Evolutionary conservation across 495 filamentous ascomycete genomes (phyloP).

Genomic region (Penicillium goetzii): DNA sequence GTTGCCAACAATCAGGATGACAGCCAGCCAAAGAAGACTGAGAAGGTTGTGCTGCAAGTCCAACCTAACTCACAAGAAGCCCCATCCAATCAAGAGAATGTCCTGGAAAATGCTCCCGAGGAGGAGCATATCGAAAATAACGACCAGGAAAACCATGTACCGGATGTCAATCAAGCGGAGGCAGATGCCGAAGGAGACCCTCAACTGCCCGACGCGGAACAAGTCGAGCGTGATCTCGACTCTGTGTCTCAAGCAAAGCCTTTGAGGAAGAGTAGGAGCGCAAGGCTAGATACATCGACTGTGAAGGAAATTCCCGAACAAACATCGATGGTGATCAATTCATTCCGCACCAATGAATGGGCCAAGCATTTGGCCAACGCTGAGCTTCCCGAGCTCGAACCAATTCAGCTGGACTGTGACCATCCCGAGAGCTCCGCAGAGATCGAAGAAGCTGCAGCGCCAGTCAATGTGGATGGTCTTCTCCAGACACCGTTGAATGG

Average conservation of each 20-base stretch:
- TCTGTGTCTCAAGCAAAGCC: slow-evolving; percentile 4
- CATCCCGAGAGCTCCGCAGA: slow-evolving; percentile 28
- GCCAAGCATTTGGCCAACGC: slow-evolving; percentile 84
- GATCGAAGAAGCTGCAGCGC: slow-evolving; percentile 56
- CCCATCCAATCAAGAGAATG: not conserved
- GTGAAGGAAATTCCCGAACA: slow-evolving; percentile 46
- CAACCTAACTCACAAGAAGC: not conserved
- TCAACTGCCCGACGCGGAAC: not conserved
- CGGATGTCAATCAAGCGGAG: not conserved
- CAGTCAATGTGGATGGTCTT: slow-evolving; percentile 66
- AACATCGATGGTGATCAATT: slow-evolving; percentile 71
- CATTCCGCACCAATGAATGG: slow-evolving; percentile 95
- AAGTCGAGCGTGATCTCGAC: not conserved
- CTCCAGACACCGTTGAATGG: slow-evolving; percentile 68
- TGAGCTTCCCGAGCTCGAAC: slow-evolving; percentile 74
- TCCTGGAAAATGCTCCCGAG: not conserved
- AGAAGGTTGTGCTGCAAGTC: not conserved
- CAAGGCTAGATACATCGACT: slow-evolving; percentile 36
- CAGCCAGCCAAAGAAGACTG: not conserved
- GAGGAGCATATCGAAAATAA: not conserved
- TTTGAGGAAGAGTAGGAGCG: not conserved
- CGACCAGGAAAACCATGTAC: not conserved
- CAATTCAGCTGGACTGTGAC: slow-evolving; percentile 51
- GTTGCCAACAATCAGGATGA: not conserved
- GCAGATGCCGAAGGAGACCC: not conserved